A percentile compares a stretch with the other conserved stretches of the same genome.
These are phyloP conservation scores for Microcera coccophila DNA, from an alignment of 2,329 filamentous ascomycete genomes.

Conservation along the genomic window DNA sequence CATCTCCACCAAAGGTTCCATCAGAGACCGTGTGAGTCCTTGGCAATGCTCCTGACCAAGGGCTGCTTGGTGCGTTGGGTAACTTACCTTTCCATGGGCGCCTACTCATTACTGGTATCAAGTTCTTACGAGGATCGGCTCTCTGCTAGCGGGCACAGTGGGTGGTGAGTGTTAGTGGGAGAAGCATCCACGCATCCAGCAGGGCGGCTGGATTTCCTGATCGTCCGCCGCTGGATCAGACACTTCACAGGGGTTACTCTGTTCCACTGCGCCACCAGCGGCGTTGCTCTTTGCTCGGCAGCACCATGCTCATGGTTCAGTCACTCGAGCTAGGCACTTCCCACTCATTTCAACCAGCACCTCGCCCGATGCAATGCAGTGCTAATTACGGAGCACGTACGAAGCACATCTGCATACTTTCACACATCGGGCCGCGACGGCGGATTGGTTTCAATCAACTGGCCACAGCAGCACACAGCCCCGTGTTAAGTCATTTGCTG, in stretches of 20 bases:
- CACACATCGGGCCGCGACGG: conserved; percentile 5
- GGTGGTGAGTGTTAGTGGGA: conserved; percentile 9
- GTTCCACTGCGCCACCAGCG: conserved; percentile 21
- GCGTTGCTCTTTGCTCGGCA: conserved; percentile 8
- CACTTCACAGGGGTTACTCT: conserved; percentile 14
- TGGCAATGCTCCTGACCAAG: too few species aligned
- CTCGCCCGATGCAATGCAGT: conserved; percentile 12
- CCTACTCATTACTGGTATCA: not conserved
- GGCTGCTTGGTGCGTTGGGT: too few species aligned
- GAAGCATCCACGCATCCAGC: too few species aligned
- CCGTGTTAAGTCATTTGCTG: too few species aligned
- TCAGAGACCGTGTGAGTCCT: conserved; percentile 3
- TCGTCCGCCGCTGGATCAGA: conserved; percentile 23
- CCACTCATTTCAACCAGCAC: conserved; percentile 14
- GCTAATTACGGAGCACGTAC: not conserved
- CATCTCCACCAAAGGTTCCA: conserved; percentile 17
- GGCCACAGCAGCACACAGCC: too few species aligned
- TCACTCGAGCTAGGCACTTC: not conserved
- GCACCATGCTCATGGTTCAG: not conserved
- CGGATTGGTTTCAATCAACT: conserved; percentile 8
- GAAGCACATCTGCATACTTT: not conserved
- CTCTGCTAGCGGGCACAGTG: conserved; percentile 8
- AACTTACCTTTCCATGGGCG: too few species aligned
- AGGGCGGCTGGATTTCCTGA: too few species aligned
- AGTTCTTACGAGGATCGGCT: conserved; percentile 14